These are phyloP conservation scores for Phytophthora hybrid DNA, from an alignment of 352 stramenopile species.

Conservation along the genomic window DNA sequence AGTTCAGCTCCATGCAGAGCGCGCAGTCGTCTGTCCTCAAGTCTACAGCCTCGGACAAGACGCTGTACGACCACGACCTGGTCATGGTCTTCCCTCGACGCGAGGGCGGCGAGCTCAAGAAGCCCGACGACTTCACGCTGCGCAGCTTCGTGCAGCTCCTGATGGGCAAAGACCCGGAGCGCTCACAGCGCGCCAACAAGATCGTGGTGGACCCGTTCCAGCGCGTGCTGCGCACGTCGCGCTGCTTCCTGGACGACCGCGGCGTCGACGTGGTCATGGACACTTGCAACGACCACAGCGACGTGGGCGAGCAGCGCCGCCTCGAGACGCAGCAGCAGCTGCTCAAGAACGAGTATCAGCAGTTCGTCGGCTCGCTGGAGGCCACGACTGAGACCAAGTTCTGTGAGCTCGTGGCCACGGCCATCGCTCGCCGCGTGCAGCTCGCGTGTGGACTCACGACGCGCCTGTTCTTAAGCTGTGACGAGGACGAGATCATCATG, in stretches of 20 bases:
- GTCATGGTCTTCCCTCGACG: conserved; percentile 85
- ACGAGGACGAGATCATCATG: conserved; percentile 86
- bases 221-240: conserved; percentile 68
- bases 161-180: conserved; percentile 69
- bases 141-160: conserved; percentile 73
- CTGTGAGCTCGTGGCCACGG: conserved; percentile 73
- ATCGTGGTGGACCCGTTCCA: conserved; percentile 80
- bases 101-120: conserved; percentile 70
- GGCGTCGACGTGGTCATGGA: conserved; percentile 53
- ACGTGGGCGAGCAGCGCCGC: conserved; percentile 49
- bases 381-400: conserved; percentile 67
- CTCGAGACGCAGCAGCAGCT: conserved; percentile 51
- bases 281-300: conserved; percentile 62
- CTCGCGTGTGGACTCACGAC: conserved; percentile 82
- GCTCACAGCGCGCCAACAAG: conserved; percentile 37
- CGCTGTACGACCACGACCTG: conserved; percentile 79
- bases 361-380: conserved; percentile 49
- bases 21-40: conserved; percentile 24
- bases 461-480: conserved; percentile 80
- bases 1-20: conserved; percentile 56
- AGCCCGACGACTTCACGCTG: conserved; percentile 70
- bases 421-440: conserved; percentile 73
- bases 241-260: conserved; percentile 78
- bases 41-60: conserved; percentile 41
- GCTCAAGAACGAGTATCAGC: conserved; percentile 70